Base-by-base conservation (phyloP, 805 yeast species). In the Pichia nakasei region DNA sequence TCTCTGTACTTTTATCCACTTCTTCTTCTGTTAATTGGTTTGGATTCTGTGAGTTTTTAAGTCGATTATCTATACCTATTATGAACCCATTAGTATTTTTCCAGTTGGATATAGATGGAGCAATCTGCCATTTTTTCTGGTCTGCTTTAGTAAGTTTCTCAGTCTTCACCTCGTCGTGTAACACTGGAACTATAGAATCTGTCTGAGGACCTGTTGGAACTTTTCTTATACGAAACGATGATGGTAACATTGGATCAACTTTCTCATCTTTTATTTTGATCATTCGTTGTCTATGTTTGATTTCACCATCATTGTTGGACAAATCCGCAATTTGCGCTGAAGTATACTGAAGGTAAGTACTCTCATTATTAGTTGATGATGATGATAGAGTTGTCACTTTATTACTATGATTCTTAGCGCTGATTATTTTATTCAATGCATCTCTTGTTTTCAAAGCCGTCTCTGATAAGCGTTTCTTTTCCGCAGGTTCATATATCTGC, bases 61-160 rank as follows among this genome's bases (percentile, higher is more conserved):
- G 67, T 47, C 97, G 68, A 55, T 83, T 85, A 43, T 88, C 95
- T 35, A 89, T 61, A 1, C 83, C 78, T 37, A 89, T 80, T 1
- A 95, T 79, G 57, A 79, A 86, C 1, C 97, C 97, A 52, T 85
- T 83, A 17, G 89, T 85, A 60, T 93, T 93, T 61, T 88, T 89
- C 97, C 97, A 93, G 60, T 86, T 87, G 1, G 97, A 91, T 0
- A 91, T 76, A 1, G 94, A 86, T 0, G 95, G 80, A 0, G 97
- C 97, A 26, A 93, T 87, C 39, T 73, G 72, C 96, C 97, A 91
- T 48, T 76, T 72, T 22, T 75, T 77, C 50, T 79, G 84, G 42
- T 88, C 95, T 51, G 82, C 85, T 22, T 76, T 75, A 0, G 88
- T 75, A 18, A 82, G 59, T 54, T 72, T 66, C 20, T 76, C 76